Evolutionary conservation across 2,329 filamentous ascomycete species (phyloP).

Genomic region (Dryadomyces sulphureus): DNA sequence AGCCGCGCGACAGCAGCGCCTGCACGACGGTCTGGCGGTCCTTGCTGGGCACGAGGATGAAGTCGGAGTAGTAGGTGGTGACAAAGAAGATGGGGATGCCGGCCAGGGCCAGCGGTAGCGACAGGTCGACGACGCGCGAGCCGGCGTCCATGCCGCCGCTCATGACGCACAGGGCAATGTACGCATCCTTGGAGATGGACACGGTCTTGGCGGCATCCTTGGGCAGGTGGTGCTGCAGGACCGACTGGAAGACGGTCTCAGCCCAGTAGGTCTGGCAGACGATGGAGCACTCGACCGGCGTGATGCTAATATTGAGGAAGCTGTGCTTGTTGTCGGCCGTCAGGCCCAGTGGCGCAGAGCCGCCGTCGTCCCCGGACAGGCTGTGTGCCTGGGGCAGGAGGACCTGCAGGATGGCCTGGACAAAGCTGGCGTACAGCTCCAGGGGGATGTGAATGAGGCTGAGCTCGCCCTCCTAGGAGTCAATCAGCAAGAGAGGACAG

Average conservation of each 20-base stretch:
- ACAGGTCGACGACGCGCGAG: slow-evolving; percentile 80
- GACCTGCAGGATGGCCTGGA: slow-evolving; percentile 77
- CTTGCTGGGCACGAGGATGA: slow-evolving; percentile 75
- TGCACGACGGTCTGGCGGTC: slow-evolving; percentile 60
- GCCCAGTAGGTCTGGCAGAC: slow-evolving; percentile 71
- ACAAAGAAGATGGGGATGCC: slow-evolving; percentile 98
- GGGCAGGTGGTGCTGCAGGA: slow-evolving; percentile 45
- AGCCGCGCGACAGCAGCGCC: slow-evolving; percentile 64
- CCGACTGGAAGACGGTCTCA: slow-evolving; percentile 58
- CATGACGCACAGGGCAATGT: slow-evolving; percentile 78
- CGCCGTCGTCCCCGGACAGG: slow-evolving; percentile 11
- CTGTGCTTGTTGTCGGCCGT: slow-evolving; percentile 46
- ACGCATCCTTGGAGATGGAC: slow-evolving; percentile 68
- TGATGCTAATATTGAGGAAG: slow-evolving; percentile 89
- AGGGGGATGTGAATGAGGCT: slow-evolving; percentile 84
- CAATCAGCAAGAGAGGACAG: neutral
- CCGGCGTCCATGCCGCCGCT: slow-evolving; percentile 84
- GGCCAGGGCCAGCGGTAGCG: slow-evolving; percentile 76
- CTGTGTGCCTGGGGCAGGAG: slow-evolving; percentile 51
- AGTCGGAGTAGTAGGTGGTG: slow-evolving; percentile 95
- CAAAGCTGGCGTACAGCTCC: slow-evolving; percentile 58
- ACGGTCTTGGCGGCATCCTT: slow-evolving; percentile 36
- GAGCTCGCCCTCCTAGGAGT: slow-evolving; percentile 63
- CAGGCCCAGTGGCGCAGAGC: slow-evolving; percentile 29
- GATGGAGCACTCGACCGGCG: slow-evolving; percentile 81